These are phyloP conservation scores for Podaxis sp. DNA, from an alignment of 768 basidiomycete genomes.

Conservation along the genomic window DNA sequence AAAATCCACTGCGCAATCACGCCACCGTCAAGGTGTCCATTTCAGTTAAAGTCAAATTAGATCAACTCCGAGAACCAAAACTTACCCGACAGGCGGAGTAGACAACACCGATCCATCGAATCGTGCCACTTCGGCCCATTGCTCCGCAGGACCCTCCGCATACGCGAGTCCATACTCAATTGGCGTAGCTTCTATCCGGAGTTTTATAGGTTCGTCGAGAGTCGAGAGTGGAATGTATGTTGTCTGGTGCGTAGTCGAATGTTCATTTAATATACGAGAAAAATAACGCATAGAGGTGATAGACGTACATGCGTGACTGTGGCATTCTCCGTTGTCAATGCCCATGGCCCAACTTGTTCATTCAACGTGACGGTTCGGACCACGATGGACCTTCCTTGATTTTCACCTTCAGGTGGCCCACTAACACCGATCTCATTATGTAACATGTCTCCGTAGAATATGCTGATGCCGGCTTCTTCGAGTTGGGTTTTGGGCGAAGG, in stretches of 20 bases:
- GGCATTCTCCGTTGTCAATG: slow-evolving; percentile 30
- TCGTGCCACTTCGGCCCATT: slow-evolving; percentile 23
- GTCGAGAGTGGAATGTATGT: slow-evolving; percentile 24
- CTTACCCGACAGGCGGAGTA: slow-evolving; percentile 33
- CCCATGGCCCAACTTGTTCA: slow-evolving; percentile 35
- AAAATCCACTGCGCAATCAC: slow-evolving; percentile 28
- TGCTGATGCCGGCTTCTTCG: slow-evolving; percentile 37
- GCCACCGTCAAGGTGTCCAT: not conserved
- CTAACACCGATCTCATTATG: slow-evolving; percentile 38
- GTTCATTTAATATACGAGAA: not conserved
- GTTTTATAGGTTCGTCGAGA: slow-evolving; percentile 25
- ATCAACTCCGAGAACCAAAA: not conserved
- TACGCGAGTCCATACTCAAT: slow-evolving; percentile 33
- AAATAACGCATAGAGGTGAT: not conserved
- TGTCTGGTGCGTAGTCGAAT: slow-evolving; percentile 14
- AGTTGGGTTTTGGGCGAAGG: slow-evolving; percentile 25
- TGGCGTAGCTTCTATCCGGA: slow-evolving; percentile 29
- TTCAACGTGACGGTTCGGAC: slow-evolving; percentile 30
- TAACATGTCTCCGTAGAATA: slow-evolving; percentile 36
- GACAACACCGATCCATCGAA: slow-evolving; percentile 34
- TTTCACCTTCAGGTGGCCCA: slow-evolving; percentile 22
- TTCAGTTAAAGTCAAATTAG: not conserved
- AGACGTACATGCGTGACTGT: slow-evolving; percentile 29
- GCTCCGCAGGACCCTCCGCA: slow-evolving; percentile 27
- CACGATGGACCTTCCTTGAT: slow-evolving; percentile 25